Conservation (phyloP, 1,284 basidiomycete species). For the Microbotryum scabiosae region DNA sequence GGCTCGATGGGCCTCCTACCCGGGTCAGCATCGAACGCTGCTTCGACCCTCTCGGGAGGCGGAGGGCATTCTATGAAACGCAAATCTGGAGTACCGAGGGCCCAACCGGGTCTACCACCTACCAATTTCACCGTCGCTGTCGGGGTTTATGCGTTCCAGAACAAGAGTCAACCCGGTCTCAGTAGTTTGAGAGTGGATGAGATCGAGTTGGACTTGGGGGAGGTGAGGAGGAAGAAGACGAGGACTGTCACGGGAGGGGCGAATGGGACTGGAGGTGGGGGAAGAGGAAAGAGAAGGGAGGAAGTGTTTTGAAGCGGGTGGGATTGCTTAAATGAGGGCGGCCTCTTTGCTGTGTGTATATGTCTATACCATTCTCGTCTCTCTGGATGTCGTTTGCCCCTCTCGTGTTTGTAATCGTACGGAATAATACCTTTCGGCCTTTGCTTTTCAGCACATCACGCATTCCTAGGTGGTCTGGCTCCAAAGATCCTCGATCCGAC, state of each 20-base stretch:
- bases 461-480: constrained; percentile 30
- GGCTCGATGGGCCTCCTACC: background rate
- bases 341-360: too few species aligned
- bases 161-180: constrained; percentile 29
- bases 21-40: background rate
- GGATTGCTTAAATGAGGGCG: too few species aligned
- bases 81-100: constrained; percentile 18
- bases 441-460: background rate
- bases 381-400: too few species aligned
- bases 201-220: constrained; percentile 29
- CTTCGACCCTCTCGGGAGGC: background rate
- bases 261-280: too few species aligned
- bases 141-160: constrained; percentile 27
- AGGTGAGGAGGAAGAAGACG: constrained; percentile 27
- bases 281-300: too few species aligned
- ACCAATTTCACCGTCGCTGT: constrained; percentile 25
- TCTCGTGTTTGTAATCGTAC: too few species aligned
- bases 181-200: constrained; percentile 26
- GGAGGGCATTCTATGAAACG: constrained; percentile 10
- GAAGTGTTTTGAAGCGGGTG: too few species aligned
- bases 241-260: background rate
- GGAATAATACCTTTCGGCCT: background rate
- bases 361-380: too few species aligned
- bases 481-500: constrained; percentile 93
- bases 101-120: constrained; percentile 29